Base-by-base conservation (phyloP, 345 rosid genomes). In the Eutrema heterophyllum region DNA sequence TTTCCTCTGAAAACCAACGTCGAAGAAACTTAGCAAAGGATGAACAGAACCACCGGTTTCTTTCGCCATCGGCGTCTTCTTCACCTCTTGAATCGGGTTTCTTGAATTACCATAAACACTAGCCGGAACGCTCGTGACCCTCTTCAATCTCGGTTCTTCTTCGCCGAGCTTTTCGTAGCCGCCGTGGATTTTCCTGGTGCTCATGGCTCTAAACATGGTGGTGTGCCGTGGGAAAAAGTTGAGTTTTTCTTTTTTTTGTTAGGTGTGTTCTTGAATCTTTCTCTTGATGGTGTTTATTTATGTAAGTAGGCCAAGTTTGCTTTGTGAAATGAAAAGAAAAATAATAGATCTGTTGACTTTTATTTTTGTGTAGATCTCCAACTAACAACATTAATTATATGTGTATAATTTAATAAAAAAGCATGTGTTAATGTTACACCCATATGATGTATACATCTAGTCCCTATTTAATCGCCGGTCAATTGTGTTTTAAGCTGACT, bases 131-230 rank as follows among this genome's bases (percentile, higher is more conserved):
- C 84, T 90, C 26, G 80, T 41, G 26, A 82, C 54, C 65, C 88
- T 85, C 74, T 74, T 79, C 77, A 86, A 5, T 6, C 10, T 58
- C 4, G 68, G 69, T 35, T 77, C 77, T 41, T 82, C 83, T 1
- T 78, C 85, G 0, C 51, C 83, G 5, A 90, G 66, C 66, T 79
- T 76, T 65, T 92, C 88, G 15, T 92, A 92, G 26, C 86, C 82
- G 3, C 58, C 21, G 2, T 43, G 79, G 68, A 50, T 61, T 75
- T 83, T 81, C 33, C 88, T 79, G 0, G 86, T 83, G 72, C 93
- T 92, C 75, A 88, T 70, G 60, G 95, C 90, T 85, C 96, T 83
- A 30, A 89, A 83, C 98, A 92, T 88, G 82, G 72, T 49, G 10
- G 50, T 61, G 38, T 41, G 56, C 5, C 24, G 46, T n/a, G 26